These are phyloP conservation scores for Trichoderma sp. DNA, from an alignment of 2,329 filamentous ascomycete genomes.

Conservation along the genomic window DNA sequence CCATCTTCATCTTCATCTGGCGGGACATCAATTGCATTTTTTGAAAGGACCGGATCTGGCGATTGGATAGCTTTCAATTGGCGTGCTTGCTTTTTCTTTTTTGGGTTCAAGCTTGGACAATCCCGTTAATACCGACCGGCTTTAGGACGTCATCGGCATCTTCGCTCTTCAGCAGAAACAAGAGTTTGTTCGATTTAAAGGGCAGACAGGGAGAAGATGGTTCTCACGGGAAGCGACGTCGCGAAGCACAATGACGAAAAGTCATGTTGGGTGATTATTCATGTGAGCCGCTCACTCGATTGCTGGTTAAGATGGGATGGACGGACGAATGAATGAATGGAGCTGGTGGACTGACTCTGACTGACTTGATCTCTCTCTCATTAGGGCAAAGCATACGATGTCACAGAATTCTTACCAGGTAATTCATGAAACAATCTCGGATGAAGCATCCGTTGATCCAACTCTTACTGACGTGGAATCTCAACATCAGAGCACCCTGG, in stretches of 20 bases:
- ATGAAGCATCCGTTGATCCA: neutral
- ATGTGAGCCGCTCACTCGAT: slow-evolving; percentile 48
- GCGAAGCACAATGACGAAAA: slow-evolving; percentile 74
- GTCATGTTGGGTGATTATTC: slow-evolving; percentile 89
- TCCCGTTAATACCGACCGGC: neutral
- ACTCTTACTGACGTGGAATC: neutral
- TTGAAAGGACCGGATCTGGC: neutral
- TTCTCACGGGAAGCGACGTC: slow-evolving; percentile 51
- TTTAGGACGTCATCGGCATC: neutral
- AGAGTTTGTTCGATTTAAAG: neutral
- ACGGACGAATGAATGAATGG: neutral
- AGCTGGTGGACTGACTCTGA: neutral
- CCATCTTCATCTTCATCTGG: neutral
- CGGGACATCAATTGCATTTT: neutral
- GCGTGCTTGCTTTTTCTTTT: neutral
- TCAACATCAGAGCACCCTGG: slow-evolving; percentile 71
- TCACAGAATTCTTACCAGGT: slow-evolving; percentile 83
- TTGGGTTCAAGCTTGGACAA: neutral
- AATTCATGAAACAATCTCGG: slow-evolving; percentile 24
- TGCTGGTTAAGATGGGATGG: neutral
- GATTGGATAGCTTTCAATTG: neutral
- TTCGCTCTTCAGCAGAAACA: neutral
- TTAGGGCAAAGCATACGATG: slow-evolving; percentile 81
- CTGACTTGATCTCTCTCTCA: neutral
- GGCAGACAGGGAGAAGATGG: slow-evolving; percentile 32